Evolutionary conservation across 306 rosid species (phyloP).

Genomic region (Trifolium subterraneum): DNA sequence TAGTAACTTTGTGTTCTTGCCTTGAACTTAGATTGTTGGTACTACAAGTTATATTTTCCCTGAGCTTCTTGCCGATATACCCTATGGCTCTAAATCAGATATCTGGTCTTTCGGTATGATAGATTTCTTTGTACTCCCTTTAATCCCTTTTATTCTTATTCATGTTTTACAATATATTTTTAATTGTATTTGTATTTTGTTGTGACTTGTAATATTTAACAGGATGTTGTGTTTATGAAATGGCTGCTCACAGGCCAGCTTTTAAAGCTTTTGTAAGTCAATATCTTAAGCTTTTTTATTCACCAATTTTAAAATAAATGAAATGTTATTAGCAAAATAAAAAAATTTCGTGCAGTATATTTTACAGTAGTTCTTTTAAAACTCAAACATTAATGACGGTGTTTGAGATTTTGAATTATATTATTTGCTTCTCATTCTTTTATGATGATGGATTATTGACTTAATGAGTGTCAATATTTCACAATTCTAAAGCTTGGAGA

Average conservation of each 20-base stretch:
- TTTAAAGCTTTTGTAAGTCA: slow-evolving; percentile 95
- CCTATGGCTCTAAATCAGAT: slow-evolving; percentile 97
- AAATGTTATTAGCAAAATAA: neutral
- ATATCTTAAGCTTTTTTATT: slow-evolving; percentile 22
- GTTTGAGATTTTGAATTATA: slow-evolving; percentile 6
- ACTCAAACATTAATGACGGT: slow-evolving; percentile 3
- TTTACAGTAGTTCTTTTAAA: slow-evolving; percentile 3
- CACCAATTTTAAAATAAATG: neutral
- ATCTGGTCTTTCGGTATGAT: slow-evolving; percentile 95
- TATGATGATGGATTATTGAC: slow-evolving; percentile 11
- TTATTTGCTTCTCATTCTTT: slow-evolving; percentile 30
- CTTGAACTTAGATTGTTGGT: slow-evolving; percentile 79
- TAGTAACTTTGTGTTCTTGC: slow-evolving; percentile 13
- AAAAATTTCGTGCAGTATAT: neutral
- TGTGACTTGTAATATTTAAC: slow-evolving; percentile 35
- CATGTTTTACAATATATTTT: neutral
- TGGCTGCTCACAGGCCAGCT: slow-evolving; percentile 89
- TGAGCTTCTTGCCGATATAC: slow-evolving; percentile 98
- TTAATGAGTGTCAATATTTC: slow-evolving; percentile 7
- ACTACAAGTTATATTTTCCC: slow-evolving; percentile 99
- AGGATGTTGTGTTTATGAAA: slow-evolving; percentile 98
- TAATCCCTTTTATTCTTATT: neutral
- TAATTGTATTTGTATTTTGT: slow-evolving; percentile 23
- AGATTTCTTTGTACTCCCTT: slow-evolving; percentile 26
- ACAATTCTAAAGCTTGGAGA: slow-evolving; percentile 19